Conservation (phyloP, 371 early-diverging fungal genomes). For the Mycotypha africana region DNA sequence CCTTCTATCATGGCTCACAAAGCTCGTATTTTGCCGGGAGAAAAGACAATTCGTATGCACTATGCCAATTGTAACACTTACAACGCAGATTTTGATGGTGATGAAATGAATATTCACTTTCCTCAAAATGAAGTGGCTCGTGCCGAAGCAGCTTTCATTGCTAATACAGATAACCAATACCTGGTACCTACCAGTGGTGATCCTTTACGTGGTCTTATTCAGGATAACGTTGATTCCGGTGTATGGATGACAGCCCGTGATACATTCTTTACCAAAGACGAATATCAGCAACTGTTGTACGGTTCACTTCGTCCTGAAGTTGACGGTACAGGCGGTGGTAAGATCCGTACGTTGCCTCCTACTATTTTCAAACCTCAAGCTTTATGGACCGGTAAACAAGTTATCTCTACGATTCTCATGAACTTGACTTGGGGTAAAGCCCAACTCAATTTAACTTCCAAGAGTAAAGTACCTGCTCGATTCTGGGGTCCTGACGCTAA, state of each 20-base stretch:
- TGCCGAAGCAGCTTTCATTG: constrained; percentile 95
- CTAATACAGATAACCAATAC: constrained; percentile 97
- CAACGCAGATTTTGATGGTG: constrained; percentile 99
- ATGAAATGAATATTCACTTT: constrained; percentile 99
- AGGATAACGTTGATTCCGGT: constrained; percentile 99
- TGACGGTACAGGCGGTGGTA: constrained; percentile 66
- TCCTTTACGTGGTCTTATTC: constrained; percentile 99
- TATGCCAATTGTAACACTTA: constrained; percentile 98
- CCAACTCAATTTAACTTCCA: constrained; percentile 84
- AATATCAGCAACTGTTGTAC: constrained; percentile 94
- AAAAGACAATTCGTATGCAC: constrained; percentile 99
- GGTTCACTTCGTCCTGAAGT: constrained; percentile 76
- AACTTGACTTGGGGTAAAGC: constrained; percentile 61
- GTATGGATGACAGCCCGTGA: constrained; percentile 91
- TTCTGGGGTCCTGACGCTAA: constrained; percentile 92
- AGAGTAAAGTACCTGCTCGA: constrained; percentile 82
- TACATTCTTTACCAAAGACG: constrained; percentile 85
- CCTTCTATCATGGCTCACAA: constrained; percentile 99
- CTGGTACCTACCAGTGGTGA: constrained; percentile 97
- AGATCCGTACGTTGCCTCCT: constrained; percentile 78
- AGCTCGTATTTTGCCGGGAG: constrained; percentile 92
- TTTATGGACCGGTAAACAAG: constrained; percentile 99
- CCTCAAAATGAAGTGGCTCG: constrained; percentile 97
- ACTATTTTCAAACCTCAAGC: constrained; percentile 83
- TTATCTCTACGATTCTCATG: constrained; percentile 82